These are phyloP conservation scores for Ustilago crameri DNA, from an alignment of 1,284 basidiomycete genomes.

Conservation along the genomic window DNA sequence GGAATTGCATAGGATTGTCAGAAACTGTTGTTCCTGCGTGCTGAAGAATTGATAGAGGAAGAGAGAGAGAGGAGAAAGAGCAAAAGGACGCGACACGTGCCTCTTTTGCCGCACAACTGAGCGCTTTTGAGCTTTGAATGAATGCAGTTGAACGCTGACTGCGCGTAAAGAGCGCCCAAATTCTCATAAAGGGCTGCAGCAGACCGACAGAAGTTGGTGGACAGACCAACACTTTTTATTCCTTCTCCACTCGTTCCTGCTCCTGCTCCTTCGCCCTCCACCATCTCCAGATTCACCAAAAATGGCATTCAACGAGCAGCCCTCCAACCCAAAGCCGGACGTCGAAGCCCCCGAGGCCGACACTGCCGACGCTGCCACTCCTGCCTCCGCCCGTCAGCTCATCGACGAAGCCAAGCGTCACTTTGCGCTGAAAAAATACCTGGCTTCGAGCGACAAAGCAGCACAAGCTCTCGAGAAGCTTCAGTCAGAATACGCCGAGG, in stretches of 20 bases:
- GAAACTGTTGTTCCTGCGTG: not conserved
- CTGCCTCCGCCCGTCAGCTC: conserved; percentile 28
- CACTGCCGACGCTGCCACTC: not conserved
- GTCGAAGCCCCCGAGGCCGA: not conserved
- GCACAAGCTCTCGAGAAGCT: conserved; percentile 58
- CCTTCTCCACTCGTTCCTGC: too few species aligned
- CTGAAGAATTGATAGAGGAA: too few species aligned
- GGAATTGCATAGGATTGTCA: not conserved
- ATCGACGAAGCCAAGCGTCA: conserved; percentile 60
- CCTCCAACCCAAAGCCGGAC: conserved; percentile 24
- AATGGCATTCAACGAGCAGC: conserved; percentile 49
- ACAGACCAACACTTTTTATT: conserved; percentile 33
- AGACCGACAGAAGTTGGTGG: not conserved
- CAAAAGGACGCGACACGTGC: conserved; percentile 28
- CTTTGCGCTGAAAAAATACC: conserved; percentile 61
- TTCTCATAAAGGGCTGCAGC: not conserved
- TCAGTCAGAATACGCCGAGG: conserved; percentile 46
- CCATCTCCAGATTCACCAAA: not conserved
- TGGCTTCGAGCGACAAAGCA: conserved; percentile 48
- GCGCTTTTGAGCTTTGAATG: too few species aligned
- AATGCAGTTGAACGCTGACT: conserved; percentile 1
- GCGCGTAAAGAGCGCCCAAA: conserved; percentile 1
- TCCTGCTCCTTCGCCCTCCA: conserved; percentile 3
- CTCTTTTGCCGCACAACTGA: not conserved
- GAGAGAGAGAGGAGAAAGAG: too few species aligned